Conservation (phyloP, 2,329 filamentous ascomycete genomes). For the Aspergillus sergii region DNA sequence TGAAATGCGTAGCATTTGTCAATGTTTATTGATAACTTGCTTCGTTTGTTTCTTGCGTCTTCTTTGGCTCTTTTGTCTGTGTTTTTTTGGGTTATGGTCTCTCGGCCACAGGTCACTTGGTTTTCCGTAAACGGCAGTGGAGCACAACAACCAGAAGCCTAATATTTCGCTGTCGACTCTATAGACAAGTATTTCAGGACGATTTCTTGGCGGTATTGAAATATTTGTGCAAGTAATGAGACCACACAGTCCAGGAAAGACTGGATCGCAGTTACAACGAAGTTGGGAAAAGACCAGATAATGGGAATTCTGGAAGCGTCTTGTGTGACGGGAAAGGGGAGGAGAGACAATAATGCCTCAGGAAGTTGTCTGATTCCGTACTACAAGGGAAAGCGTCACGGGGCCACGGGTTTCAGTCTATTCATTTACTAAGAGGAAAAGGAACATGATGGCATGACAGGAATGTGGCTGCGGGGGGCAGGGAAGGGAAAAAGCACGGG, state of each 20-base stretch:
- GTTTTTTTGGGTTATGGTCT: not conserved
- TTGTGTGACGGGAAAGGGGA: conserved; percentile 8
- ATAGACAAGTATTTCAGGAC: not conserved
- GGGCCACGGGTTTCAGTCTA: not conserved
- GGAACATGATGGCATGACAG: conserved; percentile 9
- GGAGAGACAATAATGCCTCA: not conserved
- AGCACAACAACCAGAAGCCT: conserved; percentile 1
- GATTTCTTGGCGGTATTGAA: not conserved
- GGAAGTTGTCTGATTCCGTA: conserved; percentile 6
- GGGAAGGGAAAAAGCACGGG: not conserved
- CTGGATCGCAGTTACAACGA: not conserved
- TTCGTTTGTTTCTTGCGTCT: not conserved
- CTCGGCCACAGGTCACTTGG: not conserved
- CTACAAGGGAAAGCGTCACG: conserved; percentile 9
- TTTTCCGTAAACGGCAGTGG: conserved; percentile 21
- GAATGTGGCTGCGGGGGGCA: conserved; percentile 12
- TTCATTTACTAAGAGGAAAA: not conserved
- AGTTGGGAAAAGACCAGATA: not conserved
- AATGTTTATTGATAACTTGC: not conserved
- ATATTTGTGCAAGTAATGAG: not conserved
- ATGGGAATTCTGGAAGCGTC: conserved; percentile 7
- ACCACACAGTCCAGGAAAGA: not conserved
- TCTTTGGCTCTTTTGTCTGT: not conserved
- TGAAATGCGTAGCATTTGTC: not conserved
- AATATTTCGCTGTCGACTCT: not conserved